Conservation (phyloP, 306 rosid genomes). For the Astragalus glycyphyllos region DNA sequence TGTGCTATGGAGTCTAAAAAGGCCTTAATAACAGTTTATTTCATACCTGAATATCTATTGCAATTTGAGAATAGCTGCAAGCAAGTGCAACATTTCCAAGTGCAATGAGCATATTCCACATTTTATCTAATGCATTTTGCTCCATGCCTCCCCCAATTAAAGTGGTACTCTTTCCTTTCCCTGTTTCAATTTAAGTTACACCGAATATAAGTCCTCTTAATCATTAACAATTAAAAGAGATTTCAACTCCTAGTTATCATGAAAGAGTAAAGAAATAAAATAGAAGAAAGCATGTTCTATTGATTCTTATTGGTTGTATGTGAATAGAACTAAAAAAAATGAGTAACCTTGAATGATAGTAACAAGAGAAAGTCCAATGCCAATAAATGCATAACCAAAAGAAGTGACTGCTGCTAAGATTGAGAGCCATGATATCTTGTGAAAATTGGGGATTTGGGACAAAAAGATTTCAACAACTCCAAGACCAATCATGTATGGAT, state of each 20-base stretch:
- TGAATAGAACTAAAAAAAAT: background rate
- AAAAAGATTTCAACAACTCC: conserved; percentile 57
- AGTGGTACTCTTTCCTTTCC: conserved; percentile 46
- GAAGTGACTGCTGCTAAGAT: conserved; percentile 57
- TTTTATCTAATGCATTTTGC: conserved; percentile 29
- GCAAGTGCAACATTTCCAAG: conserved; percentile 66
- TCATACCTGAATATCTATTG: conserved; percentile 56
- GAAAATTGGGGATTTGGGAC: conserved; percentile 65
- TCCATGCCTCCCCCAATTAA: conserved; percentile 38
- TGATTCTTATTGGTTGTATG: background rate
- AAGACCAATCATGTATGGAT: conserved; percentile 63
- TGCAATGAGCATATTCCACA: conserved; percentile 60
- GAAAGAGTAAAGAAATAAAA: background rate
- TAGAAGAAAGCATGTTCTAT: background rate
- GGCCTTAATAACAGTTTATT: background rate
- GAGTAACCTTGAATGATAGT: conserved; percentile 47
- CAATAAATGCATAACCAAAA: conserved; percentile 61
- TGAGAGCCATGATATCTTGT: conserved; percentile 59
- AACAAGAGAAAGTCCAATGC: conserved; percentile 61
- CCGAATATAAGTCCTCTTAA: background rate
- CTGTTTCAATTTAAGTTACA: conserved; percentile 34
- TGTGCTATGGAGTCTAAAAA: background rate
- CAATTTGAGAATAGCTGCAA: conserved; percentile 48
- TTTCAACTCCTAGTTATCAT: background rate
- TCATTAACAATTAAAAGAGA: background rate